phyloP scores from a whole-genome alignment of 116 monocot genomes.

The Zostera marina region DNA sequence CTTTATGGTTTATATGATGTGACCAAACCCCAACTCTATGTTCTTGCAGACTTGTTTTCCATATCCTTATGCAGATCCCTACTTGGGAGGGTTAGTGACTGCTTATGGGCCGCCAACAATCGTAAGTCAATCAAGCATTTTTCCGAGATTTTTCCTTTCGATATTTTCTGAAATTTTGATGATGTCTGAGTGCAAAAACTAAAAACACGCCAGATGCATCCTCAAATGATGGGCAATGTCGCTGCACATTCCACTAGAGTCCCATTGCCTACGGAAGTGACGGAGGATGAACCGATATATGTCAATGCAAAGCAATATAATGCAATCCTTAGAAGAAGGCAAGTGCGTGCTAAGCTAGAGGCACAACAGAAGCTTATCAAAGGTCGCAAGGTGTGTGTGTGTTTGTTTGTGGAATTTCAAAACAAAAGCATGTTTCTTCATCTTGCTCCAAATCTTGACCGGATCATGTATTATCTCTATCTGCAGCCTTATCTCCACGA shows the following conservation, averaged over 20 bases:
- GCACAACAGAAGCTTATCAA: slow-evolving; percentile 55
- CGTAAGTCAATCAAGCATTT: slow-evolving; percentile 25
- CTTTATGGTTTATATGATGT: not conserved
- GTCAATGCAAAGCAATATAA: slow-evolving; percentile 77
- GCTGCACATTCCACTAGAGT: slow-evolving; percentile 22
- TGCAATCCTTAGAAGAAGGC: slow-evolving; percentile 56
- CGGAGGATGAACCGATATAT: slow-evolving; percentile 56
- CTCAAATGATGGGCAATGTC: slow-evolving; percentile 23
- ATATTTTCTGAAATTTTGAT: not conserved
- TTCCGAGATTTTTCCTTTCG: not conserved
- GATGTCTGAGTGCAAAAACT: not conserved
- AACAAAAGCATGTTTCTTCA: too few relatives aligned
- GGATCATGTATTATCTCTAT: not conserved
- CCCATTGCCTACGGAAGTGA: slow-evolving; percentile 37
- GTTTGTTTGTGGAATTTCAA: not conserved
- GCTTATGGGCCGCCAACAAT: slow-evolving; percentile 36
- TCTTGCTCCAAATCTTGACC: too few relatives aligned
- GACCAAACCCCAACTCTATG: not conserved
- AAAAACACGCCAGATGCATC: slow-evolving; percentile 24
- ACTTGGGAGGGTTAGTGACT: slow-evolving; percentile 28
- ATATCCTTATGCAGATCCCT: slow-evolving; percentile 41
- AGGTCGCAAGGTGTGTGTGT: slow-evolving; percentile 42
- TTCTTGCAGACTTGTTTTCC: slow-evolving; percentile 29
- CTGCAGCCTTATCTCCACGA: slow-evolving; percentile 77
- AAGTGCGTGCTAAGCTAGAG: slow-evolving; percentile 60